Evolutionary conservation across 2,329 filamentous ascomycete genomes (phyloP), one percentile per base, ranked within the genome.

Genomic region (Lachnellula hyalina): DNA sequence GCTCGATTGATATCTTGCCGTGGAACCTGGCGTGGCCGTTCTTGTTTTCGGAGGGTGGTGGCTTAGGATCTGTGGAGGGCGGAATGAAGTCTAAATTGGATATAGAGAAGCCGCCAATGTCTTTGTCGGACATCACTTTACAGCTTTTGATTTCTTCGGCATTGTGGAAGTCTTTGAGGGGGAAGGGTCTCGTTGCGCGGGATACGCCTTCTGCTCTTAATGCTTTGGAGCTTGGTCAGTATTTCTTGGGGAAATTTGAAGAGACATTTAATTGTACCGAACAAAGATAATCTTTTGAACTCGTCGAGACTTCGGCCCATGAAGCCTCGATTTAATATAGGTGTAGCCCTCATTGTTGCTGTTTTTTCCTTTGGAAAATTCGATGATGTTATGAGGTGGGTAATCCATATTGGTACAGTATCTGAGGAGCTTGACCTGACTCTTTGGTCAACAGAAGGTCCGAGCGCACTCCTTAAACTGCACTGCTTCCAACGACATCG

Each of bases 51-150:
- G 62, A 58, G n/a, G 67, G 64, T 57, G 41, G 61, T 21, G 57
- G 56, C 15, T 61, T 50, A 32, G 59, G 28, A 40, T 48, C 34
- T 35, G 54, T 55, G 23, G 55, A 49, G 19, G 67, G 63, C 17
- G 68, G 60, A 5, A 67, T 58, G 59, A 61, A 70, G 34, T 92
- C 87, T 57, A 97, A 77, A 45, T 82, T 74, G 42, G 84, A 87
- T 17, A 81, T 82, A 35, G 92, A 96, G 74, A 83, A 92, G 55
- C 93, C 94, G 59, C 93, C 93, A 23, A 96, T 90, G 66, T 93
- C 87, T 54, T 78, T 77, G 70, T 99, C 93, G 62, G 86, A 89
- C 85, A 97, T 94, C 61, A 88, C 77, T 71, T 96, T 94, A 71
- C 79, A 82, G 59, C 75, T 73, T 36, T 71, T 61, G 38, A 83